phyloP scores from a whole-genome alignment of 495 filamentous ascomycete species.

The Hyaloscypha variabilis region DNA sequence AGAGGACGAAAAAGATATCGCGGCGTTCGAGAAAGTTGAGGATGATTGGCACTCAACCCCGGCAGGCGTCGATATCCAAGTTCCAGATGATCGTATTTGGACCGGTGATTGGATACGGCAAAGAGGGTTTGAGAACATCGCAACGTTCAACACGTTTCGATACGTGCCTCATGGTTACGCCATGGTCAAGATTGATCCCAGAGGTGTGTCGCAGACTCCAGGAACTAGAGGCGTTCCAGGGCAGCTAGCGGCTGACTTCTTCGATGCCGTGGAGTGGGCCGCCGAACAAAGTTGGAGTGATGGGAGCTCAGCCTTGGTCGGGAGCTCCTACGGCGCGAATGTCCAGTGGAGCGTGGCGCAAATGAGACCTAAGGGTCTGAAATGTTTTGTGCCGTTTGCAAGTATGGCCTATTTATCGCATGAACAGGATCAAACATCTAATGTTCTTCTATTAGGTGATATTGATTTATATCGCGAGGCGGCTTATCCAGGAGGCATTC shows the following conservation, averaged over 20 bases:
- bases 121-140: conserved; percentile 18
- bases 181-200: conserved; percentile 18
- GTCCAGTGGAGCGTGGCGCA: conserved; percentile 4
- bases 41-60: conserved; percentile 16
- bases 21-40: conserved; percentile 14
- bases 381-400: conserved; percentile 11
- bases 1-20: conserved; percentile 3
- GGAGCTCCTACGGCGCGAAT: conserved; percentile 20
- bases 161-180: conserved; percentile 19
- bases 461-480: conserved; percentile 11
- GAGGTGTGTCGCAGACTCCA: conserved; percentile 17
- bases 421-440: not conserved
- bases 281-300: conserved; percentile 15
- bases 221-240: conserved; percentile 13
- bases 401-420: conserved; percentile 2
- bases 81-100: conserved; percentile 4
- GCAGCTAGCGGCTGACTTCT: conserved; percentile 6
- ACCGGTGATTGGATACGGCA: conserved; percentile 1
- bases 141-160: conserved; percentile 11
- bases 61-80: conserved; percentile 3
- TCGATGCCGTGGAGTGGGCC: conserved; percentile 21
- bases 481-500: conserved; percentile 7
- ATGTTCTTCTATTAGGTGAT: conserved; percentile 11
- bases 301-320: conserved; percentile 17
- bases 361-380: conserved; percentile 7